Evolutionary conservation across 331 rosid species (phyloP).

Genomic region (Malus hybrid): DNA sequence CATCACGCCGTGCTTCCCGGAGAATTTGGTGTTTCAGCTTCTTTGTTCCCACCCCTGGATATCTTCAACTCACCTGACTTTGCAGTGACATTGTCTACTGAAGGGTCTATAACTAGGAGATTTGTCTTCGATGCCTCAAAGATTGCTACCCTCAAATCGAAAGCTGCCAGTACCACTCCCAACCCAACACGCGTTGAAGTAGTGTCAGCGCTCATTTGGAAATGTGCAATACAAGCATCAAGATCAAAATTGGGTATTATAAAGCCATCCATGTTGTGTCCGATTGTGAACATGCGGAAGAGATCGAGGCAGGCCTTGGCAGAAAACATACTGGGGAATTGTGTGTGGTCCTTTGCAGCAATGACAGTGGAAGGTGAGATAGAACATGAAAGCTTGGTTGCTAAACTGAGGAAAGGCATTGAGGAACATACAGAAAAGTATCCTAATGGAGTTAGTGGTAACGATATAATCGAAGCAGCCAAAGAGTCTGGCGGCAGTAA

Average conservation of each 20-base stretch:
- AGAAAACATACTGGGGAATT: slow-evolving; percentile 14
- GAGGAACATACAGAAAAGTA: background rate
- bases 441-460: background rate
- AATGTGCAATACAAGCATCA: slow-evolving; percentile 16
- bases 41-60: slow-evolving; percentile 5
- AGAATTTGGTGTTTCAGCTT: slow-evolving; percentile 1
- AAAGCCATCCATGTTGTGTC: slow-evolving; percentile 10
- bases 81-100: background rate
- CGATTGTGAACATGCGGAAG: slow-evolving; percentile 8
- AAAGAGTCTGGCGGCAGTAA: background rate
- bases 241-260: background rate
- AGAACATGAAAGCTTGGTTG: slow-evolving; percentile 4
- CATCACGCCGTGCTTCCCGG: background rate
- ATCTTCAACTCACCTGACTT: background rate
- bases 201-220: slow-evolving; percentile 25
- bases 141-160: slow-evolving; percentile 13
- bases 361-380: background rate
- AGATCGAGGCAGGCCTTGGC: slow-evolving; percentile 6
- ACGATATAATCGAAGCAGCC: background rate
- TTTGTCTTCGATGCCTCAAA: slow-evolving; percentile 15
- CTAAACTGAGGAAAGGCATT: slow-evolving; percentile 6
- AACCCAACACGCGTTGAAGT: slow-evolving; percentile 30
- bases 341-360: background rate
- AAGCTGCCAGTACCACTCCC: background rate
- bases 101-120: background rate